Evolutionary conservation across 331 rosid genomes (phyloP).

Genomic region (Spiraea crenata): DNA sequence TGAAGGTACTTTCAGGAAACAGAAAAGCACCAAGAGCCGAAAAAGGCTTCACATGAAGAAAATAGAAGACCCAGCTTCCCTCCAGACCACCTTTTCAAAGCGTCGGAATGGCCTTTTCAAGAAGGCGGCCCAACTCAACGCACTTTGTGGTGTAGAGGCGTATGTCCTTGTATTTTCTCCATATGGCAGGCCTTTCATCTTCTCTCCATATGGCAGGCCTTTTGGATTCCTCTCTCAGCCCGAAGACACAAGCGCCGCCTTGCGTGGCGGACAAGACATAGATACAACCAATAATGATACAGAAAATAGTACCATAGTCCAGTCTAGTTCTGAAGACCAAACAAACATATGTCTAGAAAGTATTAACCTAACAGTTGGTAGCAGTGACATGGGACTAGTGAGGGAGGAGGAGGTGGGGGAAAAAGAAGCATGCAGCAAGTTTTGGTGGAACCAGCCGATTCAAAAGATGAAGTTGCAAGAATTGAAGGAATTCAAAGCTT

Average conservation of each 20-base stretch:
- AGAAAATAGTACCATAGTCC: neutral
- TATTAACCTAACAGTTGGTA: neutral
- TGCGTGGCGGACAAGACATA: neutral
- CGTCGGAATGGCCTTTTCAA: constrained; percentile 16
- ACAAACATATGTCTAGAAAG: neutral
- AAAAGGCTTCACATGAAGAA: constrained; percentile 15
- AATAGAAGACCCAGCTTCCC: constrained; percentile 19
- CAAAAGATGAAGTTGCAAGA: constrained; percentile 4
- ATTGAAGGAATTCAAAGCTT: neutral
- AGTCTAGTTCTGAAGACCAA: neutral
- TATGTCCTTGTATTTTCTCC: constrained; percentile 15
- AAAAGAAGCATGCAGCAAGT: neutral
- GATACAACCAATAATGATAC: neutral
- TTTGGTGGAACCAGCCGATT: constrained; percentile 1
- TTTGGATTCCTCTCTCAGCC: constrained; percentile 3
- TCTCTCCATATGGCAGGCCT: constrained; percentile 10
- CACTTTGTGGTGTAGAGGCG: neutral
- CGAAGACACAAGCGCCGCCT: neutral
- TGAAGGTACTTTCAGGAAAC: neutral
- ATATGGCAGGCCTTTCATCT: constrained; percentile 6
- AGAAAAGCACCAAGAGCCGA: neutral
- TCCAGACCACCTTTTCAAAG: constrained; percentile 26
- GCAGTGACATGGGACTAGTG: neutral
- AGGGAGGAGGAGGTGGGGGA: neutral
- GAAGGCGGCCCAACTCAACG: constrained; percentile 16